Evolutionary conservation across 306 rosid genomes (phyloP).

Genomic region (Begonia masoniana): DNA sequence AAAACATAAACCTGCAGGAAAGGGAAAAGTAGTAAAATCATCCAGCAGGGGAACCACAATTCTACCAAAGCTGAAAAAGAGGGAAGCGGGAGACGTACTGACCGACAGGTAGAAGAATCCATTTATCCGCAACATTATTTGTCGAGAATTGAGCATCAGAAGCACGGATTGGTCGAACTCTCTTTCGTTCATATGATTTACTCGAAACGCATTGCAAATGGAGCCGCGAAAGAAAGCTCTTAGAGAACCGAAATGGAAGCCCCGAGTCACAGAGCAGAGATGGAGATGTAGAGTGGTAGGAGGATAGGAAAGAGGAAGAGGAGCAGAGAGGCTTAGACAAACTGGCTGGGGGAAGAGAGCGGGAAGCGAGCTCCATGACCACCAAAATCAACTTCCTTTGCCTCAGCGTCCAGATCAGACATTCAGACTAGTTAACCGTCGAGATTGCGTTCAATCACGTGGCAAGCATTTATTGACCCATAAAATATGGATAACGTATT

Average conservation of each 20-base stretch:
- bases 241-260: constrained; percentile 16
- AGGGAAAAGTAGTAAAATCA: not conserved
- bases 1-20: not conserved
- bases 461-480: too few species aligned
- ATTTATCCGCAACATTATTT: constrained; percentile 24
- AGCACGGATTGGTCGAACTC: constrained; percentile 19
- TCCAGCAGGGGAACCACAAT: not conserved
- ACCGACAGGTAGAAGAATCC: constrained; percentile 94
- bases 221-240: constrained; percentile 21
- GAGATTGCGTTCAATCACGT: too few species aligned
- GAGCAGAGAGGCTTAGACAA: constrained; percentile 21
- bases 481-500: too few species aligned
- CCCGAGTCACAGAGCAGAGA: constrained; percentile 18
- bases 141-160: constrained; percentile 27
- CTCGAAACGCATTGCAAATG: constrained; percentile 7
- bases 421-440: too few species aligned
- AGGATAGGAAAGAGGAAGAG: constrained; percentile 13
- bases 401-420: too few species aligned
- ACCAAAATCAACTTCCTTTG: too few species aligned
- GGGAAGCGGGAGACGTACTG: constrained; percentile 3
- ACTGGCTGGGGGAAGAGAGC: constrained; percentile 26
- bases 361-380: constrained; percentile 38
- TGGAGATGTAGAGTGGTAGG: constrained; percentile 18
- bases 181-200: constrained; percentile 15
- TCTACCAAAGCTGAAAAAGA: not conserved